phyloP scores from a whole-genome alignment of 257 asterid genomes.

The Asclepias syriaca region DNA sequence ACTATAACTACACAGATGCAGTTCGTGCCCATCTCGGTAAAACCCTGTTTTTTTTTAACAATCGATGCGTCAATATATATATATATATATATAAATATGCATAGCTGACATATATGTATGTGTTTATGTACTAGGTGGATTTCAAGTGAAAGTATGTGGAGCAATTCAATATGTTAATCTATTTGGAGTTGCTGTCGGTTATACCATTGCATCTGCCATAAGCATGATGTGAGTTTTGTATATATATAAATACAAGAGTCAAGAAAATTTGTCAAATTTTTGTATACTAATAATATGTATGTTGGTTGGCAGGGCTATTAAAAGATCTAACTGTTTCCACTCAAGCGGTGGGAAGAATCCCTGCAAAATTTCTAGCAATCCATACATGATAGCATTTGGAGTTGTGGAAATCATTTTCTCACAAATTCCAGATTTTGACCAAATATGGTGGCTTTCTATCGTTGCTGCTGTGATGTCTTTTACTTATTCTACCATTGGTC shows the following conservation, averaged over 20 bases:
- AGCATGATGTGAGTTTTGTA: slow-evolving; percentile 48
- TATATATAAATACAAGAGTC: too few relatives aligned
- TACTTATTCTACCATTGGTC: slow-evolving; percentile 47
- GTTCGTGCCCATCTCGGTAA: slow-evolving; percentile 44
- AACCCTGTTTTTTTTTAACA: neutral
- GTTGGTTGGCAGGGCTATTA: slow-evolving; percentile 35
- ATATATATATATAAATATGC: too few relatives aligned
- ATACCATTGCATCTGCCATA: slow-evolving; percentile 63
- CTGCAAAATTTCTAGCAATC: slow-evolving; percentile 39
- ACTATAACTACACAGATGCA: slow-evolving; percentile 53
- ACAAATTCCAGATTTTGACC: slow-evolving; percentile 50
- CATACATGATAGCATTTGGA: slow-evolving; percentile 51
- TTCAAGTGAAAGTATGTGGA: slow-evolving; percentile 82
- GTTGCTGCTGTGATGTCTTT: slow-evolving; percentile 58
- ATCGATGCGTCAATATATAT: too few relatives aligned
- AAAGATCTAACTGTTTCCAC: slow-evolving; percentile 43
- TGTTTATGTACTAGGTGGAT: slow-evolving; percentile 50
- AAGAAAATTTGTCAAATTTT: too few relatives aligned
- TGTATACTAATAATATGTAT: neutral
- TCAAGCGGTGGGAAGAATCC: slow-evolving; percentile 33
- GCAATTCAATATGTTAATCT: slow-evolving; percentile 81
- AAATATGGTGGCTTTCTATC: slow-evolving; percentile 51
- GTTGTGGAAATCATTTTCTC: slow-evolving; percentile 37
- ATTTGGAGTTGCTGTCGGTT: slow-evolving; percentile 87
- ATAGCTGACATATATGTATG: too few relatives aligned